Evolutionary conservation across 2,329 filamentous ascomycete species (phyloP).

Genomic region (Aspergillus aculeatinus): DNA sequence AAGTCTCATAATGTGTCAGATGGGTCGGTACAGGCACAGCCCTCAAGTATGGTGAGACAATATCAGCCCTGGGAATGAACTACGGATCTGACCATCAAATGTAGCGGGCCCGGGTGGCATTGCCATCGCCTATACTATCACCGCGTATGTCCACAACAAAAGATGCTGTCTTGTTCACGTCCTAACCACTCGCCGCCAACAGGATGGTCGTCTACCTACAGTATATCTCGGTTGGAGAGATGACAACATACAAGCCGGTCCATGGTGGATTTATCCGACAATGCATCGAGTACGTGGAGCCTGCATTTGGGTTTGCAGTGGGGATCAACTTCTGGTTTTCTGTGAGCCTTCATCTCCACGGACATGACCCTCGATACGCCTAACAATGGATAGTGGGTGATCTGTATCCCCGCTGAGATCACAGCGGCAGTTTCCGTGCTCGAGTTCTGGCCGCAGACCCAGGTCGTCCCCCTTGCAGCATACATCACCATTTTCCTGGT

Average conservation of each 20-base stretch:
- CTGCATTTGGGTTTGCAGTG: constrained; percentile 35
- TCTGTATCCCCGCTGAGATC: constrained; percentile 32
- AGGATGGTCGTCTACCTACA: constrained; percentile 35
- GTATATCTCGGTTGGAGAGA: constrained; percentile 34
- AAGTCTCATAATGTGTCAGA: neutral
- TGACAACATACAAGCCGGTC: constrained; percentile 33
- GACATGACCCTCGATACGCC: neutral
- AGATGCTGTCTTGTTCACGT: neutral
- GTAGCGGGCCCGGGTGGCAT: constrained; percentile 34
- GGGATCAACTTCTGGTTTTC: constrained; percentile 38
- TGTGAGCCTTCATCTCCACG: constrained; percentile 23
- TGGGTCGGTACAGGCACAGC: constrained; percentile 41
- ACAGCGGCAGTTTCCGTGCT: constrained; percentile 35
- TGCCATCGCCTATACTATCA: constrained; percentile 35
- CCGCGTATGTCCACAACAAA: constrained; percentile 21
- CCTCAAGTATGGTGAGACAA: constrained; percentile 29
- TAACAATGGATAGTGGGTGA: constrained; percentile 1
- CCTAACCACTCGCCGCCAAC: neutral
- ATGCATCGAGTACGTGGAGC: constrained; percentile 28
- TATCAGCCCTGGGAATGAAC: neutral
- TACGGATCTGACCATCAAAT: neutral
- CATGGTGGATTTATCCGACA: constrained; percentile 37
- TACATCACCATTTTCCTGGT: constrained; percentile 36
- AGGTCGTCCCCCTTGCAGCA: constrained; percentile 29
- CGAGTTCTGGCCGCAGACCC: constrained; percentile 31